Evolutionary conservation across 257 asterid genomes (phyloP).

Genomic region (Forsythia viridissima): DNA sequence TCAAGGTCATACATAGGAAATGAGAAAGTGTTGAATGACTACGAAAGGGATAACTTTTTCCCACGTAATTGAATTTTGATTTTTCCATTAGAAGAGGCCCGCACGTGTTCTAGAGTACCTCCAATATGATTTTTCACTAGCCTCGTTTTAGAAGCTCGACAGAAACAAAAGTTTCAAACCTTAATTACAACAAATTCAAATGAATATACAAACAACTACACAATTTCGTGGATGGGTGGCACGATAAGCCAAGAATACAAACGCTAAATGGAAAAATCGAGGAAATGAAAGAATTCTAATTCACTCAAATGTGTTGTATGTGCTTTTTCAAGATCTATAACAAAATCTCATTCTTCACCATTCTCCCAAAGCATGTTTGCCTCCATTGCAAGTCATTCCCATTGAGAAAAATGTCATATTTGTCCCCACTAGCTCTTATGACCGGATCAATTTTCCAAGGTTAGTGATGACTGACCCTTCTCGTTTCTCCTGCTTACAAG

Average conservation of each 20-base stretch:
- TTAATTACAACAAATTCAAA: slow-evolving; percentile 46
- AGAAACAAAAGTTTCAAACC: background rate
- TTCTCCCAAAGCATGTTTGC: background rate
- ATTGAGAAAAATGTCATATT: slow-evolving; percentile 18
- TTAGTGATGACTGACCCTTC: slow-evolving; percentile 40
- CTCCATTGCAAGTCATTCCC: slow-evolving; percentile 21
- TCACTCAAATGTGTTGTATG: slow-evolving; percentile 21
- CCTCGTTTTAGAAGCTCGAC: background rate
- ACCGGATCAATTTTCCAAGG: slow-evolving; percentile 25
- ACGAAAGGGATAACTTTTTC: background rate
- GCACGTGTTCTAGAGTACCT: background rate
- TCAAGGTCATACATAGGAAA: background rate
- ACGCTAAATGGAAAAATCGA: slow-evolving; percentile 7
- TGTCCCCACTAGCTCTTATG: slow-evolving; percentile 36
- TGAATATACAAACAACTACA: slow-evolving; percentile 59
- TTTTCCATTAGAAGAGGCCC: background rate
- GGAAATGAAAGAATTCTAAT: slow-evolving; percentile 26
- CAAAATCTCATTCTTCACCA: slow-evolving; percentile 3
- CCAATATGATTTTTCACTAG: background rate
- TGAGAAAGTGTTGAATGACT: no score
- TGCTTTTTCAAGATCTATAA: slow-evolving; percentile 18
- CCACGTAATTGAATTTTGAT: background rate
- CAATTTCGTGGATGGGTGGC: slow-evolving; percentile 43
- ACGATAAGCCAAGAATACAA: slow-evolving; percentile 39
- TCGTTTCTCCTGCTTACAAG: slow-evolving; percentile 45